Conservation (phyloP, 441 rosid genomes). For the Populus tomentosa region DNA sequence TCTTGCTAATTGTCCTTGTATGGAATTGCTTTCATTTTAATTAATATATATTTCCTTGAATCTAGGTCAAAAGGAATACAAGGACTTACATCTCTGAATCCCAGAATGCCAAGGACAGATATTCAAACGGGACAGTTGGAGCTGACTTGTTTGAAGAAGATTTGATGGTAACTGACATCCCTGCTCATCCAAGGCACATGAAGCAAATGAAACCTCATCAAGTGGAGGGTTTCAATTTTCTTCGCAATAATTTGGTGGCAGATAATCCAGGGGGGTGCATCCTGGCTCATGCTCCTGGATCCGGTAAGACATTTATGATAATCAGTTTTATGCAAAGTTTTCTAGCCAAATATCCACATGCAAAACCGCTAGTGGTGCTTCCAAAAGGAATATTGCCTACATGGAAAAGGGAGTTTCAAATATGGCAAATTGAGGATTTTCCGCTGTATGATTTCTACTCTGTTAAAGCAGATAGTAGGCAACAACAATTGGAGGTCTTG, state of each 20-base stretch:
- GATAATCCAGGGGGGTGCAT: constrained; percentile 89
- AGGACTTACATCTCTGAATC: constrained; percentile 46
- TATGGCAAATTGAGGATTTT: constrained; percentile 71
- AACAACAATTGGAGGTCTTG: constrained; percentile 60
- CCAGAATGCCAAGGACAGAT: constrained; percentile 31
- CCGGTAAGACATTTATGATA: constrained; percentile 88
- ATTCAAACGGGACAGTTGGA: constrained; percentile 33
- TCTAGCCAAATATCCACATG: constrained; percentile 64
- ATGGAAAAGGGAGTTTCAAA: constrained; percentile 80
- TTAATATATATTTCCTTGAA: not conserved
- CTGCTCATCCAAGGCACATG: constrained; percentile 78
- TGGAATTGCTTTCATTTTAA: not conserved
- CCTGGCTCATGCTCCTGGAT: constrained; percentile 92
- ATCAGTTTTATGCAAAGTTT: constrained; percentile 90
- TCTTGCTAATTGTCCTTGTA: not conserved
- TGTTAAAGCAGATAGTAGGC: constrained; percentile 58
- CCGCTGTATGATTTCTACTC: constrained; percentile 68
- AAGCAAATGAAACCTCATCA: constrained; percentile 86
- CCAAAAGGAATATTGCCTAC: constrained; percentile 78
- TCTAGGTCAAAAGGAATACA: constrained; percentile 52
- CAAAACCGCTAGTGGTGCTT: constrained; percentile 75
- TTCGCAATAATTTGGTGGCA: constrained; percentile 56
- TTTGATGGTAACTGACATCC: constrained; percentile 44
- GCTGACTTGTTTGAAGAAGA: constrained; percentile 35
- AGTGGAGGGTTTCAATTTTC: constrained; percentile 72